phyloP scores from a whole-genome alignment of 352 stramenopile species.

The Phytophthora lateralis region DNA sequence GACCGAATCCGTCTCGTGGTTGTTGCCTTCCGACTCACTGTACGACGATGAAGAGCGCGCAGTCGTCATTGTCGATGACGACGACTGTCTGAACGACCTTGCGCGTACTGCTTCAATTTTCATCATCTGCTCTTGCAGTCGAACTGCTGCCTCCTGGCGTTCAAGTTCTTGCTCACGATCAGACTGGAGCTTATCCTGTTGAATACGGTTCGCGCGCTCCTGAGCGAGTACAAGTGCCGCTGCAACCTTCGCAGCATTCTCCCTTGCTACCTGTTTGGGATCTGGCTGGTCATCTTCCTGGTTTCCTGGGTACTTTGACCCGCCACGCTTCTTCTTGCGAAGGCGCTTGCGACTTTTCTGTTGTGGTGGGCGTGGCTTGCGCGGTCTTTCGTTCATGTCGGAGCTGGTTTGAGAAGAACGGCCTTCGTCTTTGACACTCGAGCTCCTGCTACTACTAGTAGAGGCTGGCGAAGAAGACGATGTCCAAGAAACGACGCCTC shows the following conservation, averaged over 20 bases:
- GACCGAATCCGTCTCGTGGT: slow-evolving; percentile 20
- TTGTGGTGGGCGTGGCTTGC: slow-evolving; percentile 29
- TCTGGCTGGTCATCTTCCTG: slow-evolving; percentile 23
- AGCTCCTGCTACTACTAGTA: slow-evolving; percentile 8
- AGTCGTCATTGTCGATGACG: slow-evolving; percentile 17
- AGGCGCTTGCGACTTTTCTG: slow-evolving; percentile 33
- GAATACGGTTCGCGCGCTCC: slow-evolving; percentile 40
- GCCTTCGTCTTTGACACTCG: slow-evolving; percentile 14
- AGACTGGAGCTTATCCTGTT: slow-evolving; percentile 35
- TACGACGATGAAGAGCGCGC: slow-evolving; percentile 13
- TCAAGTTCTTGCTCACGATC: slow-evolving; percentile 26
- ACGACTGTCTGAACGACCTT: slow-evolving; percentile 16
- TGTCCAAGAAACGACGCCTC: slow-evolving; percentile 15
- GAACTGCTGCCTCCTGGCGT: slow-evolving; percentile 27
- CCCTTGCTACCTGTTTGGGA: slow-evolving; percentile 19
- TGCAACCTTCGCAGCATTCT: slow-evolving; percentile 42
- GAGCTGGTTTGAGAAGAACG: slow-evolving; percentile 3
- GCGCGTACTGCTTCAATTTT: slow-evolving; percentile 47
- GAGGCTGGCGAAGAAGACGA: slow-evolving; percentile 14
- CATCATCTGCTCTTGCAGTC: slow-evolving; percentile 45
- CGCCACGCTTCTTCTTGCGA: slow-evolving; percentile 23
- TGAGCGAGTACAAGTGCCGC: slow-evolving; percentile 42
- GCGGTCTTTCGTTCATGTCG: slow-evolving; percentile 13
- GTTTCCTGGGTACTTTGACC: slow-evolving; percentile 20
- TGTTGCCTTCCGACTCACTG: slow-evolving; percentile 3